phyloP scores from a whole-genome alignment of 139 green algal genomes.

The Chlorella sp. region DNA sequence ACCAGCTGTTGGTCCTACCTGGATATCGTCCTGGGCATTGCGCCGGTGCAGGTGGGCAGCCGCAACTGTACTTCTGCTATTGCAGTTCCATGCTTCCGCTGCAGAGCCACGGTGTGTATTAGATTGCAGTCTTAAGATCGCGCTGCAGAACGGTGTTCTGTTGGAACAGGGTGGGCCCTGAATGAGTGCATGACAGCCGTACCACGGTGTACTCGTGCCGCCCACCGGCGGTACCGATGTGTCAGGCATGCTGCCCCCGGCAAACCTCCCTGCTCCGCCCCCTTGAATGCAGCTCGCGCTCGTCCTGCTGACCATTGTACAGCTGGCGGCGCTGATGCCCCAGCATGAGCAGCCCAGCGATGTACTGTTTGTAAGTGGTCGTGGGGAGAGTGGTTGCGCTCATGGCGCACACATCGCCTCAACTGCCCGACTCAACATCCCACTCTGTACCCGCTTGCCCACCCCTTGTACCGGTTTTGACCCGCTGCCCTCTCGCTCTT shows the following conservation, averaged over 20 bases:
- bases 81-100: background rate
- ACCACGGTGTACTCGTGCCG: too few species aligned
- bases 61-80: background rate
- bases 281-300: constrained; percentile 16
- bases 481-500: background rate
- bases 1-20: constrained; percentile 11
- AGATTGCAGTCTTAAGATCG: too few species aligned
- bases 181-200: background rate
- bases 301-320: background rate
- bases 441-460: background rate
- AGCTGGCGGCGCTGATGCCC: constrained; percentile 8
- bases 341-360: background rate
- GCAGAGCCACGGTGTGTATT: too few species aligned
- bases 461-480: background rate
- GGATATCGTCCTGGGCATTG: background rate
- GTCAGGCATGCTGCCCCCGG: too few species aligned
- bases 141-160: too few species aligned
- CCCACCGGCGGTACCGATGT: too few species aligned
- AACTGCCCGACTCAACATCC: too few species aligned
- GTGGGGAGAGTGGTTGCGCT: too few species aligned
- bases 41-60: constrained; percentile 1
- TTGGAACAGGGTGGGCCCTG: too few species aligned
- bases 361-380: too few species aligned
- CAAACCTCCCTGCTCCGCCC: background rate
- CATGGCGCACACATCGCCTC: too few species aligned